A percentile compares a stretch with the other conserved stretches of the same genome.
Evolutionary conservation across 2,329 filamentous ascomycete species (phyloP).

Genomic region (Alternaria ventricosa): DNA sequence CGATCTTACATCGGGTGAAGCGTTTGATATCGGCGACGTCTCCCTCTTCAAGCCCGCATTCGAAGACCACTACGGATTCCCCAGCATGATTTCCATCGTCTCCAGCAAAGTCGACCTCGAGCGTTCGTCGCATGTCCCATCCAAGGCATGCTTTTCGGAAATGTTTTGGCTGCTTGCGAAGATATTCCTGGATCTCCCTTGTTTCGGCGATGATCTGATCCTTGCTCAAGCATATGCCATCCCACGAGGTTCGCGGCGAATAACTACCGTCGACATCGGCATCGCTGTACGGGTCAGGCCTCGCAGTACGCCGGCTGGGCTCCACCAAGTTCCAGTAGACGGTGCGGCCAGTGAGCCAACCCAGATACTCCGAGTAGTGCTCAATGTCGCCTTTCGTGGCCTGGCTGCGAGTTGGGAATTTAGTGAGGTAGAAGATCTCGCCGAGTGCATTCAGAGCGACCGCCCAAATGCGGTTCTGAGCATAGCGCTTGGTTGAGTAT

Average conservation of each 20-base stretch:
- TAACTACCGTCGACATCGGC: conserved; percentile 72
- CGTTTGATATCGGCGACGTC: conserved; percentile 61
- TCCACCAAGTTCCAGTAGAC: conserved; percentile 84
- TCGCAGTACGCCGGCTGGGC: conserved; percentile 73
- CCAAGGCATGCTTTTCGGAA: conserved; percentile 79
- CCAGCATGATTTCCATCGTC: conserved; percentile 79
- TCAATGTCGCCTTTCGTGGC: conserved; percentile 57
- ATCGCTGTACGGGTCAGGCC: conserved; percentile 74
- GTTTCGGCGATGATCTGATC: conserved; percentile 79
- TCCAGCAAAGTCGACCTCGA: conserved; percentile 88
- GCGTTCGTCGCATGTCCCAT: conserved; percentile 88
- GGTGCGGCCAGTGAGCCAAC: conserved; percentile 81
- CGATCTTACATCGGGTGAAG: conserved; percentile 62
- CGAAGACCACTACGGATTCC: conserved; percentile 77
- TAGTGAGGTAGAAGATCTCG: conserved; percentile 84
- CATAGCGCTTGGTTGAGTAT: conserved; percentile 74
- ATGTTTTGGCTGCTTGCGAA: conserved; percentile 74
- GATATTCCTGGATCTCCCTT: conserved; percentile 78
- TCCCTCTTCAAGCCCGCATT: conserved; percentile 71
- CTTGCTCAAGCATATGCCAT: conserved; percentile 72
- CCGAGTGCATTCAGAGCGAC: conserved; percentile 92
- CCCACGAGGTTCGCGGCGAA: conserved; percentile 78
- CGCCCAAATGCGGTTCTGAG: conserved; percentile 80
- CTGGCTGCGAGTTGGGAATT: conserved; percentile 67
- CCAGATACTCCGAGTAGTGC: conserved; percentile 65